Base-by-base conservation (phyloP, 2,329 filamentous ascomycete species). In the Curvularia lunata region DNA sequence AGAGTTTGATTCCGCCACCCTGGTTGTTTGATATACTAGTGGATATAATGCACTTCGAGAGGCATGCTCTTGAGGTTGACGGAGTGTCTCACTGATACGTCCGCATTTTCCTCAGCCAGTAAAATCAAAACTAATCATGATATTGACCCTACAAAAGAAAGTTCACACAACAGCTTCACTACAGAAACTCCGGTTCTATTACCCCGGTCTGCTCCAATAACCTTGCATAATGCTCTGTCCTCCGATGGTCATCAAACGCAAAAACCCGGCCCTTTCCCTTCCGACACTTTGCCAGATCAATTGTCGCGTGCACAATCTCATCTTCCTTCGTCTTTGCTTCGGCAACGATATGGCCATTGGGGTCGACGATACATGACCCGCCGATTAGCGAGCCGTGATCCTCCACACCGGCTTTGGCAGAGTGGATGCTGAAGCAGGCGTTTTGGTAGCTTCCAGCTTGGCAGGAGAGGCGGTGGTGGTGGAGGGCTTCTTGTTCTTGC, bases 1-100 rank as follows among this genome's bases (percentile, higher is more conserved):
- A 60, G 56, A 13, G 47, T 65, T 65, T 50, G 5, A 55, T 66
- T 48, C 51, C 40, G 48, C 53, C 23, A 67, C 43, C 54, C 60
- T 51, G 58, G 30, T 16, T 65, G 55, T 57, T 19, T 5, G 45
- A 41, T 6, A 58, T 45, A 27, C 27, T 67, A 38, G 43, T 53
- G 12, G 42, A 53, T 6, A 59, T 48, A 16, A 53, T 59, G 51
- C 55, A 64, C n/a, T 66, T 62, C 18, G 64, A 64, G 57, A 66
- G 64, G 43, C 60, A 67, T 62, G 51, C 58, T 8, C 43, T 59
- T 32, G 48, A 63, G n/a, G 46, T 58, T 52, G 37, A 65, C 38
- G 25, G 49, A 48, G 54, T 63, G 40, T 32, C 48, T 58, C 32
- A 65, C 54, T 65, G 40, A 56, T 38, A 46, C 23, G 23, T 21